Evolutionary conservation across 345 rosid species (phyloP), one percentile per base, ranked within the genome.

Genomic region (Sisymbrium irio): DNA sequence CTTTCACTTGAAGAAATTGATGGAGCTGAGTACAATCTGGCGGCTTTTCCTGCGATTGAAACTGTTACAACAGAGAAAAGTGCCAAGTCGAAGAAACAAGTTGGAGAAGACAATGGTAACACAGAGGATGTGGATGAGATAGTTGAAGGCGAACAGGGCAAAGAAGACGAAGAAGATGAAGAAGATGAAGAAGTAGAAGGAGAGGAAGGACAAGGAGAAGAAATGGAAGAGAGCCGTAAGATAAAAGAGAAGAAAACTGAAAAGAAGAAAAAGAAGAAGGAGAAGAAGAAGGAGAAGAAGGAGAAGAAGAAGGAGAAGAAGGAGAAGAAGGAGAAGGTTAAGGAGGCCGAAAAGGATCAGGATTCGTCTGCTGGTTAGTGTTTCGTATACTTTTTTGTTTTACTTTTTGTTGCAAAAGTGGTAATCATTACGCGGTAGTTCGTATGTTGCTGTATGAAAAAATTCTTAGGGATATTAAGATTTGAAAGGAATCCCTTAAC

Each of bases 1-100:
- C 91, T 87, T 75, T 88, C 92, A 12, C 94, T 93, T 5, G 98
- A 93, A 68, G 98, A 93, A 83, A 84, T 93, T 77, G 91, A 89
- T 53, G 96, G 84, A 80, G 82, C 81, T 72, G 91, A 82, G 62
- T 93, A 88, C 32, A 80, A 72, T 27, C 71, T 91, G 32, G 75
- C 58, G 39, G 76, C 49, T 39, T 58, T 84, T 51, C 85, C 88
- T 57, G 63, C 72, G 37, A 11, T 58, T 40, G 78, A 59, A 19
- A 79, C 71, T 78, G 79, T 30, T 51, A 79, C 67, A 67, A 25
- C 65, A 9, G 74, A 64, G 65, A 77, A 60, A 71, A 63, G 46
- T 6, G 36, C 41, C 20, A 82, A 80, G 57, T 65, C 57, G 0
- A 81, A 82, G 78, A 82, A 85, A 67, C 77, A 40, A 47, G 53